These are phyloP conservation scores for Cryptococcus hybrid DNA, from an alignment of 1,284 basidiomycete genomes.

Conservation along the genomic window DNA sequence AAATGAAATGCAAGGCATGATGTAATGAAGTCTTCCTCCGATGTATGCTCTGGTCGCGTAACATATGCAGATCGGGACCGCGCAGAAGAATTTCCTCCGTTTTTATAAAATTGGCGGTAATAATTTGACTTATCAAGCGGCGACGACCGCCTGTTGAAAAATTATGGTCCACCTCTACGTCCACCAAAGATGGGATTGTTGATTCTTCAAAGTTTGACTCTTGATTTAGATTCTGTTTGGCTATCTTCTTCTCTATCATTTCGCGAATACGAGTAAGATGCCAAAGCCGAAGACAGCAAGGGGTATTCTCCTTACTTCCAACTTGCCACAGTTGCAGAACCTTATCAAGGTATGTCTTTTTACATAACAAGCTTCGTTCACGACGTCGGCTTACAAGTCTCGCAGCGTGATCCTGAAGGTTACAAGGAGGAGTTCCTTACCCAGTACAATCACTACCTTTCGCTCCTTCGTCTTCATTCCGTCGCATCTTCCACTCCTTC, in stretches of 20 bases:
- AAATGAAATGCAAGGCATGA: neutral
- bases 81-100: neutral
- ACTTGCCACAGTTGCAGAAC: slow-evolving; percentile 77
- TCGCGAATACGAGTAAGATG: slow-evolving; percentile 16
- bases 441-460: slow-evolving; percentile 96
- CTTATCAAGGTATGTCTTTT: slow-evolving; percentile 67
- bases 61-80: neutral
- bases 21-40: neutral
- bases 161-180: neutral
- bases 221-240: too few relatives aligned
- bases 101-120: neutral
- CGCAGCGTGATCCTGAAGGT: slow-evolving; percentile 70
- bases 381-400: slow-evolving; percentile 25
- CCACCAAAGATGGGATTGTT: too few relatives aligned
- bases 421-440: slow-evolving; percentile 98
- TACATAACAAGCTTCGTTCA: neutral
- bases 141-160: neutral
- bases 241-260: too few relatives aligned
- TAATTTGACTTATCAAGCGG: neutral
- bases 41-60: neutral
- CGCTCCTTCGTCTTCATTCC: slow-evolving; percentile 68
- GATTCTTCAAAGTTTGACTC: too few relatives aligned
- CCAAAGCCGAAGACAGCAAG: slow-evolving; percentile 39
- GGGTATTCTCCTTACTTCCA: slow-evolving; percentile 54
- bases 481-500: slow-evolving; percentile 24